Percentiles rank a stretch among this genome's conserved stretches.
Conservation (phyloP, 148 eudicot genomes). For the Cornus controversa region DNA sequence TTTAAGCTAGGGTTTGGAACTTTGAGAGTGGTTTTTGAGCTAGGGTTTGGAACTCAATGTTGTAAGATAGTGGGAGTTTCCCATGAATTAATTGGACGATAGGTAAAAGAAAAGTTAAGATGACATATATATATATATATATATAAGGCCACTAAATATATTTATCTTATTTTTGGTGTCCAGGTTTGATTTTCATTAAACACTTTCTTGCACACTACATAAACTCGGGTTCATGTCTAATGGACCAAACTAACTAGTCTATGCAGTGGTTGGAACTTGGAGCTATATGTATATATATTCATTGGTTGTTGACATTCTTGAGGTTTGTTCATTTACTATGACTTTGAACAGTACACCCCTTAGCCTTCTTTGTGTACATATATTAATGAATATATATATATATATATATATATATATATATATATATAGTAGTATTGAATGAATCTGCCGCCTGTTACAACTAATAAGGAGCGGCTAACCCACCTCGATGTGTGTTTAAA, state of each 20-base stretch:
- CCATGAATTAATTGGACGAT: too few relatives aligned
- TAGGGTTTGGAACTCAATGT: background rate
- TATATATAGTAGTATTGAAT: background rate
- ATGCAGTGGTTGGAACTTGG: conserved; percentile 19
- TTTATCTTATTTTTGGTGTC: too few relatives aligned
- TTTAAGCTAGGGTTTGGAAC: too few relatives aligned
- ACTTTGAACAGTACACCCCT: conserved; percentile 8
- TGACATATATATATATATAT: too few relatives aligned
- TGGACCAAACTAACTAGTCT: conserved; percentile 1
- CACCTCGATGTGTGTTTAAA: background rate
- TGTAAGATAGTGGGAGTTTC: background rate
- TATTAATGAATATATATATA: background rate
- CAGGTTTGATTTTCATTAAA: background rate
- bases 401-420: too few relatives aligned
- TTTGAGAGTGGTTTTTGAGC: too few relatives aligned
- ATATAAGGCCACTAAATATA: background rate
- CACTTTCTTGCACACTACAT: background rate
- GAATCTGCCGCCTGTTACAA: too few relatives aligned
- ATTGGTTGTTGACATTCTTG: conserved; percentile 6
- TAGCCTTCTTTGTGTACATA: background rate
- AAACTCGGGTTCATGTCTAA: background rate
- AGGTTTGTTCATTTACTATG: conserved; percentile 7
- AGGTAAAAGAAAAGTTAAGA: too few relatives aligned
- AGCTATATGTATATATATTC: background rate
- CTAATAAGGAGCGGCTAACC: background rate